Conservation (phyloP, 768 basidiomycete genomes). For the Tephrocybe rancida region DNA sequence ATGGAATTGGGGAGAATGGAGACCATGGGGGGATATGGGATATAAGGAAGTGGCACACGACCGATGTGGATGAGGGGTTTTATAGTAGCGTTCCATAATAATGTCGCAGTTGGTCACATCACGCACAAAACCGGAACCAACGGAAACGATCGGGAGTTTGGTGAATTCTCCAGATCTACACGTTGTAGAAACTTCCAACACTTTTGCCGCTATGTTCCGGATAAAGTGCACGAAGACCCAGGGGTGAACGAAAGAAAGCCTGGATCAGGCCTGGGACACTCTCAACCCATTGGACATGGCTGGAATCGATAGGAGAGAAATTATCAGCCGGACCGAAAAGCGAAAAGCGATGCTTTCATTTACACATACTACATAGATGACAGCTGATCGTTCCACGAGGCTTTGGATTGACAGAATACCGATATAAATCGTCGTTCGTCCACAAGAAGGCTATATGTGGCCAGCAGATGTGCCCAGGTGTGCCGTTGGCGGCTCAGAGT, state of each 20-base stretch:
- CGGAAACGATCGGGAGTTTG: conserved; percentile 31
- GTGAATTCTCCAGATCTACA: background rate
- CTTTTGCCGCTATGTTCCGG: background rate
- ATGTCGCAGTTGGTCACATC: conserved; percentile 20
- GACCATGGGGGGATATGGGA: conserved; percentile 19
- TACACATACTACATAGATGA: too few relatives aligned
- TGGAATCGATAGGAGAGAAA: conserved; percentile 1
- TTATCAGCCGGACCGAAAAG: background rate
- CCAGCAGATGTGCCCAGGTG: too few relatives aligned
- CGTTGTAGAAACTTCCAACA: background rate
- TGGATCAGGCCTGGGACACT: conserved; percentile 1
- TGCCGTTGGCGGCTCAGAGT: too few relatives aligned
- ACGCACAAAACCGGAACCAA: conserved; percentile 32
- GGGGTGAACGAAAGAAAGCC: background rate
- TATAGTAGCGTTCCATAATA: conserved; percentile 8
- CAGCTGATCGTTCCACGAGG: too few relatives aligned
- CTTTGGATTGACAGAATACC: too few relatives aligned
- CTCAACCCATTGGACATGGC: background rate
- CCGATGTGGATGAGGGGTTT: conserved; percentile 14
- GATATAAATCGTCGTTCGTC: background rate
- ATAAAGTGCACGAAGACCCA: background rate
- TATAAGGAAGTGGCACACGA: conserved; percentile 28
- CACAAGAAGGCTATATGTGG: too few relatives aligned
- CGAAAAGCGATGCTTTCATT: background rate
- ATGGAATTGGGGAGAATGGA: conserved; percentile 24